Base-by-base conservation (phyloP, 805 yeast species). In the Metschnikowia cerradonensis region DNA sequence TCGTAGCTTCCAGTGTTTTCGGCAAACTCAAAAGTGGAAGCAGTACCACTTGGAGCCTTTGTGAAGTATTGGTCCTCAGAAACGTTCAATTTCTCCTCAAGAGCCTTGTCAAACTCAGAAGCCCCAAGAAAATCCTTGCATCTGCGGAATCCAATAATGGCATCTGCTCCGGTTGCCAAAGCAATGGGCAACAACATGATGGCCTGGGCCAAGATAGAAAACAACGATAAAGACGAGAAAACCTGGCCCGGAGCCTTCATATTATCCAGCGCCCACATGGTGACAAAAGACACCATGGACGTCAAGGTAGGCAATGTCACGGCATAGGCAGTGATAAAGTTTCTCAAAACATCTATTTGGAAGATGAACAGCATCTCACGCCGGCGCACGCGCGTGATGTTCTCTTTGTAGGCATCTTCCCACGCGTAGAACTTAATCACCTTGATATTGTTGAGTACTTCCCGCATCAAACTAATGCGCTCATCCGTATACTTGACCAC, bases 371-470 rank as follows among this genome's bases (percentile, higher is more conserved):
- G 63, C 77, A 73, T 73, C 60, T 75, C 79, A 19, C 60, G 53
- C 31, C 60, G 63, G 52, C 79, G 62, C n/a, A 67, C 65, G n/a
- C 63, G 56, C 31, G 70, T 62, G 45, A 75, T 67, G 51, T 59
- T 64, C 38, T 60, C 49, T 54, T 67, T 67, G 60, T 75, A 75
- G 17, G 79, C 75, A 48, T 63, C 32, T 60, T 75, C 79, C 79
- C 79, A 75, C 13, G 78, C 74, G 55, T 73, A 75, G 48, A 67
- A 75, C 60, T 75, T 75, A 58, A 75, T 73, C 31, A 74, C 62
- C 55, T 75, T 75, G 53, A 75, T 60, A 57, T 73, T 70, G 45
- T 61, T 60, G 51, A 75, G 65, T 34, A 71, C 65, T 58, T 75
- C 78, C 52, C 77, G 67, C 72, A 75, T 73, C 47, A 70, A 61